Conservation (phyloP, 208 protist genomes). For the Herpetomonas tarakana region DNA sequence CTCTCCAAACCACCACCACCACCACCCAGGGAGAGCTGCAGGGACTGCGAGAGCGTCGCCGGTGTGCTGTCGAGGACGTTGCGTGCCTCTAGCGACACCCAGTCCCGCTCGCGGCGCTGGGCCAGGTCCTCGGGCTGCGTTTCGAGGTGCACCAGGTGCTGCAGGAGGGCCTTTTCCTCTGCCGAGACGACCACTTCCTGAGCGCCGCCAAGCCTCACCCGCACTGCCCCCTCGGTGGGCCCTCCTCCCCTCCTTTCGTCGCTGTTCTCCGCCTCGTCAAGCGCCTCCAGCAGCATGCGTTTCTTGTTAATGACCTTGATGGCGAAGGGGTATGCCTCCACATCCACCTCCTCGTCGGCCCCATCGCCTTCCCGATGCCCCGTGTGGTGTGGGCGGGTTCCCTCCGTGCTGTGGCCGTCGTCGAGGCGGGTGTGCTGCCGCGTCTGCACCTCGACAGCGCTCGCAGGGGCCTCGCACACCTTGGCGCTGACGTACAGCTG, state of each 20-base stretch:
- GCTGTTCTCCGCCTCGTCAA: constrained; percentile 11
- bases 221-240: background rate
- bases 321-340: constrained; percentile 19
- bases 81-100: constrained; percentile 11
- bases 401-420: constrained; percentile 8
- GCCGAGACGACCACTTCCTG: constrained; percentile 2
- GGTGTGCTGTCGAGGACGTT: background rate
- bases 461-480: background rate
- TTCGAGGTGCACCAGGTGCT: constrained; percentile 35
- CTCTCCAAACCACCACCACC: constrained; percentile 3
- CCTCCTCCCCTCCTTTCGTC: background rate
- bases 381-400: no score
- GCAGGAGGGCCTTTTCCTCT: constrained; percentile 17
- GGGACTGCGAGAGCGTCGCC: background rate
- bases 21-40: background rate
- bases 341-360: background rate
- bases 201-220: background rate
- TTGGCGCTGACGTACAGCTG: constrained; percentile 8
- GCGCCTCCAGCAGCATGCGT: constrained; percentile 31
- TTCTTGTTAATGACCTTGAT: constrained; percentile 50
- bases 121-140: constrained; percentile 39
- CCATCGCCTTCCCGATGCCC: constrained; percentile 7
- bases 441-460: background rate
- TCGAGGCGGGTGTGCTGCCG: background rate
- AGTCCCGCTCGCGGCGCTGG: constrained; percentile 18